Evolutionary conservation across 2,329 filamentous ascomycete genomes (phyloP).

Genomic region (Calycina herbarum): DNA sequence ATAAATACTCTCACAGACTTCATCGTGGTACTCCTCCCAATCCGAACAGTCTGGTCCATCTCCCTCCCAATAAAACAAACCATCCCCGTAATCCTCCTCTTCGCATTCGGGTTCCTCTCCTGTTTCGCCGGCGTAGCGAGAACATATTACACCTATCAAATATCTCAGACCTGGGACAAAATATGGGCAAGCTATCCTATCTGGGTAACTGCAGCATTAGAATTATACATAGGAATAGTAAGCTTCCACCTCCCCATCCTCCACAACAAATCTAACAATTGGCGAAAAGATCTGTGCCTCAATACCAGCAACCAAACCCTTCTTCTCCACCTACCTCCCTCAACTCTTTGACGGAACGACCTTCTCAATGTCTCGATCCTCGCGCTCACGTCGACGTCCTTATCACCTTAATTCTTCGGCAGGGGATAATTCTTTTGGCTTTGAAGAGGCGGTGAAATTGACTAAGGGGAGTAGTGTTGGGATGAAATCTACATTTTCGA

Average conservation of each 20-base stretch:
- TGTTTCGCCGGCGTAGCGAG: constrained; percentile 42
- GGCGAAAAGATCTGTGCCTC: constrained; percentile 45
- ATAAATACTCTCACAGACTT: constrained; percentile 63
- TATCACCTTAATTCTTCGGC: not conserved
- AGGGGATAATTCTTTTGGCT: not conserved
- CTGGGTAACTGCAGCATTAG: constrained; percentile 41
- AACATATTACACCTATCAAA: constrained; percentile 40
- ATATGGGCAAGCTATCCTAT: constrained; percentile 42
- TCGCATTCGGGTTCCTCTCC: constrained; percentile 52
- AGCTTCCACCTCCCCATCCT: not conserved
- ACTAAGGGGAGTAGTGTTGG: not conserved
- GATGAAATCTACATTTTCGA: not conserved
- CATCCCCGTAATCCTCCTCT: constrained; percentile 47
- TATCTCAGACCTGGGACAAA: constrained; percentile 37
- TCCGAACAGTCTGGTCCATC: constrained; percentile 47
- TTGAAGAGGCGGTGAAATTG: constrained; percentile 1
- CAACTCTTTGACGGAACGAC: constrained; percentile 17
- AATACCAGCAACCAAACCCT: constrained; percentile 46
- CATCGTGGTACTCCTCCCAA: constrained; percentile 52
- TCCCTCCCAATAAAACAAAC: constrained; percentile 48
- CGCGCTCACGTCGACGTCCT: not conserved
- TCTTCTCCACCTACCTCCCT: constrained; percentile 38
- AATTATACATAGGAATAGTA: constrained; percentile 45
- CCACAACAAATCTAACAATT: not conserved
- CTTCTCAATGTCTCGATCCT: not conserved